Base-by-base conservation (phyloP, 1,284 basidiomycete species). In the Austropuccinia psidii region DNA sequence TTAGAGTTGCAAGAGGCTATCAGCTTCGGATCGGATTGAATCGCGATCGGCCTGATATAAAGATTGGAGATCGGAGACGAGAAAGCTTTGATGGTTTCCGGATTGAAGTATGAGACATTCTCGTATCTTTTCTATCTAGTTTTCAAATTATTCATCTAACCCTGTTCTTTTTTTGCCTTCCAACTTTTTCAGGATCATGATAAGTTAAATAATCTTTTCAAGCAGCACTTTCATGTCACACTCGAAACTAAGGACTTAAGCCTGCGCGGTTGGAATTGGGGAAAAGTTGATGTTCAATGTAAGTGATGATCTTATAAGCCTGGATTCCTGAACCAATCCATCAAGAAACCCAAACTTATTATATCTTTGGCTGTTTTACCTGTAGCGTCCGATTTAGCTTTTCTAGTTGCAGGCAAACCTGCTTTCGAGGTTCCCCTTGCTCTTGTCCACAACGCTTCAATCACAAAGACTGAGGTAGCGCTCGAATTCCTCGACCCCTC, bases 251-350 rank as follows among this genome's bases (percentile, higher is more conserved):
- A 88, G 80, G 96, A 99, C 78, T 85, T 89, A 21, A 89, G 90
- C 8, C 87, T 94, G 79, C 92, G 93, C 80, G 96, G 96, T 0
- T 98, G 93, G 93, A 98, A 99, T 81, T 99, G 96, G 96, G 96
- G 96, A 19, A 86, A 90, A 47, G 91, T 91, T 2, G 91, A 95
- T 79, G 93, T 98, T 77, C 90, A 92, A 85, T 90, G 93, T 91
- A 76, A 76, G 85, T 80, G 37, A 27, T 21, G 35, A 11, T 45
- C 41, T n/a, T 45, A 11, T n/a, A n/a, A 45, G 19, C 29, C 66
- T 45, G 49, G 64, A 15, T 49, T 43, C 19, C 37, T 31, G 52
- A 57, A 21, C 47, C 57, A 75, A 60, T 61, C 37, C 58, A 39
- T 65, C 2, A 19, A 2, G 31, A 33, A 27, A 19, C 35, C 9